phyloP scores from a whole-genome alignment of 805 yeast species.

The Metschnikowia arizonensis region DNA sequence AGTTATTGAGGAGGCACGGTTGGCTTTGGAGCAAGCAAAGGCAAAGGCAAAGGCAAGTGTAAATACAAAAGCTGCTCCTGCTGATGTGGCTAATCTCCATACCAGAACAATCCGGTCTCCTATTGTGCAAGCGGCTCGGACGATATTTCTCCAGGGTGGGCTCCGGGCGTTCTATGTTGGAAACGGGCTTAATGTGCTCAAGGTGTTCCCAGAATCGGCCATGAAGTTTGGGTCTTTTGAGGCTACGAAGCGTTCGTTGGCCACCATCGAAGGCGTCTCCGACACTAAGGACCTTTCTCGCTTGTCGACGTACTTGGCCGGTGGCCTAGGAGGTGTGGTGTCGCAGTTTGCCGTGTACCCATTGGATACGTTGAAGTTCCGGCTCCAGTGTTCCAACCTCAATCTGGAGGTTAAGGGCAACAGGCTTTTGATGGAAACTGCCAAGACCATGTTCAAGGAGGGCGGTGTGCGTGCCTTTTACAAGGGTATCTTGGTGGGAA shows the following conservation, averaged over 20 bases:
- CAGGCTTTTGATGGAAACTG: constrained; percentile 58
- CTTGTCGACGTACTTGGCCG: constrained; percentile 80
- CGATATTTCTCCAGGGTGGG: constrained; percentile 87
- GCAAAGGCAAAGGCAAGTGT: no score
- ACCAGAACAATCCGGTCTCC: constrained; percentile 61
- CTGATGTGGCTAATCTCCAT: constrained; percentile 15
- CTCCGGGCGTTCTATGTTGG: constrained; percentile 86
- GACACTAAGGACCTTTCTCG: constrained; percentile 70
- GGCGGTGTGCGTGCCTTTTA: constrained; percentile 81
- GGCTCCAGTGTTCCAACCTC: constrained; percentile 88
- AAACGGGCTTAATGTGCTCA: constrained; percentile 86
- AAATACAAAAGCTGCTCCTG: constrained; percentile 37
- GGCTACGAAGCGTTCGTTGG: constrained; percentile 69
- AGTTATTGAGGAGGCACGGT: constrained; percentile 33
- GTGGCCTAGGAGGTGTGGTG: constrained; percentile 94
- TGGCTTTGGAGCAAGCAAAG: constrained; percentile 26
- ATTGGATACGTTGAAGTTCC: constrained; percentile 87
- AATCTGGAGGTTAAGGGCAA: constrained; percentile 61
- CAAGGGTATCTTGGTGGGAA: constrained; percentile 86
- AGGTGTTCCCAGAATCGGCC: constrained; percentile 95
- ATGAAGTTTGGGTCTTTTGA: constrained; percentile 97
- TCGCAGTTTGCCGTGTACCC: constrained; percentile 94
- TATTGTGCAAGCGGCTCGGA: constrained; percentile 70
- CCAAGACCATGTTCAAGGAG: constrained; percentile 68
- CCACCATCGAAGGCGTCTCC: constrained; percentile 68